Conservation (phyloP, 169 alveolate species). For the Eimeria maxima region DNA sequence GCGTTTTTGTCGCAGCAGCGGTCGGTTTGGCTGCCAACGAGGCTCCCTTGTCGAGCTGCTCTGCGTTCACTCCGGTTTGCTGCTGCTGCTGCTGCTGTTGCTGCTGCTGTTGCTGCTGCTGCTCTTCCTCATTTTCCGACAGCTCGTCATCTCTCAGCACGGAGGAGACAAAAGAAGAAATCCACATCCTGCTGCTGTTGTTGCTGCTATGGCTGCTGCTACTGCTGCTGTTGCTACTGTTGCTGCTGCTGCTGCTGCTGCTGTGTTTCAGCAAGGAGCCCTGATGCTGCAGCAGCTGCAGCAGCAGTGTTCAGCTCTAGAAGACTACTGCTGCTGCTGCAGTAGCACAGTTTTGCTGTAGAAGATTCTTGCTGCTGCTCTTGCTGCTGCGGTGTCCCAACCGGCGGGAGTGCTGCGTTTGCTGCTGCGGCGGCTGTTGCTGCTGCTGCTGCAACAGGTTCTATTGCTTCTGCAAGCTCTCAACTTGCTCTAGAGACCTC, state of each 20-base stretch:
- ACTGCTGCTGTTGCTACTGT: slow-evolving; percentile 30
- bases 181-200: slow-evolving; percentile 64
- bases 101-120: slow-evolving; percentile 60
- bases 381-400: slow-evolving; percentile 1
- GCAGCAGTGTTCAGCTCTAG: not conserved
- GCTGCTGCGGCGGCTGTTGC: slow-evolving; percentile 12
- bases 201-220: slow-evolving; percentile 38
- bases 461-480: slow-evolving; percentile 21
- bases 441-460: slow-evolving; percentile 6
- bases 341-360: not conserved
- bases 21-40: not conserved
- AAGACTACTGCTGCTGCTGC: slow-evolving; percentile 26
- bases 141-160: slow-evolving; percentile 46
- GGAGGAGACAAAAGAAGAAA: slow-evolving; percentile 54
- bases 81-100: slow-evolving; percentile 58
- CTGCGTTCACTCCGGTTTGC: not conserved
- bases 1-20: not conserved
- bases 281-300: slow-evolving; percentile 4
- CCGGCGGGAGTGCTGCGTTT: not conserved
- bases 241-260: slow-evolving; percentile 42
- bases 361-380: slow-evolving; percentile 4
- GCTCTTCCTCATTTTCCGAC: slow-evolving; percentile 14
- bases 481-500: not conserved
- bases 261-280: slow-evolving; percentile 10
- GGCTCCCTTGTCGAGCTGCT: not conserved